Percentiles rank a stretch among this genome's conserved stretches.
phyloP scores from a whole-genome alignment of 495 filamentous ascomycete species.

The Penicillium mononematosum region DNA sequence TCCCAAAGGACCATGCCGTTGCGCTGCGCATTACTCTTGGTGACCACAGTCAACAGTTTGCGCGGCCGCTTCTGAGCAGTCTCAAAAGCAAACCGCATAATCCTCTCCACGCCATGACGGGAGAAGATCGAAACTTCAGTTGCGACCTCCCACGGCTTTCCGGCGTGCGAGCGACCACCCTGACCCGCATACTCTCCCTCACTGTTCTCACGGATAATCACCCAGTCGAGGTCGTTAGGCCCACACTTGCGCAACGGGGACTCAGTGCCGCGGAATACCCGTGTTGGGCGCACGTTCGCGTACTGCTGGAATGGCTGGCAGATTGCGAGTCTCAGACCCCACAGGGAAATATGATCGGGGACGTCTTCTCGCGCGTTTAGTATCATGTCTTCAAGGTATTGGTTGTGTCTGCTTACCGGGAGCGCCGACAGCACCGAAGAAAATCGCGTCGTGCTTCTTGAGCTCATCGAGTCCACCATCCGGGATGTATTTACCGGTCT shows the following conservation, averaged over 20 bases:
- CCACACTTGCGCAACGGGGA: conserved; percentile 49
- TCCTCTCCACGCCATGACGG: conserved; percentile 50
- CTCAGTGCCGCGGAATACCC: conserved; percentile 47
- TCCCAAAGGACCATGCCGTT: conserved; percentile 61
- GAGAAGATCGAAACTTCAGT: conserved; percentile 58
- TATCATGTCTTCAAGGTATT: neutral
- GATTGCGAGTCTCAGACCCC: conserved; percentile 54
- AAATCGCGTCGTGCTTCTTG: conserved; percentile 54
- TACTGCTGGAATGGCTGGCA: conserved; percentile 57
- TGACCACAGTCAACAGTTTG: conserved; percentile 56
- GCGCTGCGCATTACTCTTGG: conserved; percentile 58
- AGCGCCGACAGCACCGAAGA: conserved; percentile 57
- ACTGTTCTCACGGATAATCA: conserved; percentile 58
- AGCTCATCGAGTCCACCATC: conserved; percentile 52
- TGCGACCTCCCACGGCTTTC: conserved; percentile 51
- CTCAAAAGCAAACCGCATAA: conserved; percentile 58
- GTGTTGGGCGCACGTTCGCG: conserved; percentile 56
- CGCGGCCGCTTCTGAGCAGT: conserved; percentile 45
- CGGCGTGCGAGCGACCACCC: conserved; percentile 51
- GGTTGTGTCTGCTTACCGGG: conserved; percentile 37
- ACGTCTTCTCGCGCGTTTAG: conserved; percentile 42
- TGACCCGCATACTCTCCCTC: conserved; percentile 60
- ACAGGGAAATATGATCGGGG: conserved; percentile 57
- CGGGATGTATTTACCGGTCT: conserved; percentile 52
- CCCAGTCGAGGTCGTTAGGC: conserved; percentile 50